phyloP scores from a whole-genome alignment of 1,284 basidiomycete genomes.

The Bondarzewia mesenterica region DNA sequence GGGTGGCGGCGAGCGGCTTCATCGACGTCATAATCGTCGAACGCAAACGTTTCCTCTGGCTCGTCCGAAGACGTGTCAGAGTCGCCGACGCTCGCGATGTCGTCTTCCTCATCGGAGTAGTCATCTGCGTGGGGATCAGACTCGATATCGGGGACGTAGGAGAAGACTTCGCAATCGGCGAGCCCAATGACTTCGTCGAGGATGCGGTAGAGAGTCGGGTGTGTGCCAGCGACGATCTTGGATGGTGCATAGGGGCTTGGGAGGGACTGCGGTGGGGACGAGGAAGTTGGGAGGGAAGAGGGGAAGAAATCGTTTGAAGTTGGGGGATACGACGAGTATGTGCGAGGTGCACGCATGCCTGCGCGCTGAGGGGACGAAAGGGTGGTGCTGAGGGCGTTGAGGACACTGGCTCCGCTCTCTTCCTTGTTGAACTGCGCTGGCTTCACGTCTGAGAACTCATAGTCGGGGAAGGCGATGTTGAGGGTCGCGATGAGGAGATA shows the following conservation, averaged over 20 bases:
- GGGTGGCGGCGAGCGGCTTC: slow-evolving; percentile 37
- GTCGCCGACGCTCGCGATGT: slow-evolving; percentile 47
- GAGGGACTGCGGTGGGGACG: slow-evolving; percentile 52
- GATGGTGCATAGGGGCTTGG: slow-evolving; percentile 57
- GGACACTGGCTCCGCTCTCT: slow-evolving; percentile 67
- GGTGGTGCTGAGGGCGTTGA: slow-evolving; percentile 76
- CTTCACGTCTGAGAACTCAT: slow-evolving; percentile 92
- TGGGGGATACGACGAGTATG: slow-evolving; percentile 76
- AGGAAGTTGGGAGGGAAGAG: slow-evolving; percentile 58
- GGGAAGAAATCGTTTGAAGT: slow-evolving; percentile 69
- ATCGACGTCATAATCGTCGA: slow-evolving; percentile 75
- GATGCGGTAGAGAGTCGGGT: slow-evolving; percentile 81
- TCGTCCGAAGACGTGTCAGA: slow-evolving; percentile 51
- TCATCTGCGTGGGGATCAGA: slow-evolving; percentile 90
- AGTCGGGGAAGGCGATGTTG: slow-evolving; percentile 95
- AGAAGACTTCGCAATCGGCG: slow-evolving; percentile 91
- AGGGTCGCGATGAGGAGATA: slow-evolving; percentile 94
- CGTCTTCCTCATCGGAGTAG: slow-evolving; percentile 71
- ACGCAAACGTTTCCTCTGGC: slow-evolving; percentile 63
- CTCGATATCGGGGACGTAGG: slow-evolving; percentile 90
- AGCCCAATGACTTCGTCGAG: slow-evolving; percentile 90
- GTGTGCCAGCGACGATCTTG: slow-evolving; percentile 37
- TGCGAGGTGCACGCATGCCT: slow-evolving; percentile 59
- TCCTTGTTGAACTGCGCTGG: slow-evolving; percentile 88
- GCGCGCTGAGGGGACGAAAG: slow-evolving; percentile 59